Conservation (phyloP, 768 basidiomycete genomes). For the Tylopilus vinaceipallidus region DNA sequence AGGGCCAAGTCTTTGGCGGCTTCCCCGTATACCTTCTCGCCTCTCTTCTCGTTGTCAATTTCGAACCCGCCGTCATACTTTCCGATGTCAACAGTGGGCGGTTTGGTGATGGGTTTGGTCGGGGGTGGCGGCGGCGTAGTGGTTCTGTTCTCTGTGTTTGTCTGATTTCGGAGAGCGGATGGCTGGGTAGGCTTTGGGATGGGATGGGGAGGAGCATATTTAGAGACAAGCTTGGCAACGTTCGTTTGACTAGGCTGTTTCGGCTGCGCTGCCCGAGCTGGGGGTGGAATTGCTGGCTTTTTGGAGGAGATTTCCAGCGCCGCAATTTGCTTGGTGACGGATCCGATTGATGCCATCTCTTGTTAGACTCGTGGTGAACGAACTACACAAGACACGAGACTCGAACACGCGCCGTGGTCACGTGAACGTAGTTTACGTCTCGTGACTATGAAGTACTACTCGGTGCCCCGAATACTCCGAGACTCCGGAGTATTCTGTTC, state of each 20-base stretch:
- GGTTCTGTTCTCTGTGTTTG: slow-evolving; percentile 25
- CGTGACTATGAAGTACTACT: neutral
- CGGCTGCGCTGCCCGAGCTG: slow-evolving; percentile 34
- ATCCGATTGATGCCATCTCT: slow-evolving; percentile 46
- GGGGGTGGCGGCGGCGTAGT: slow-evolving; percentile 26
- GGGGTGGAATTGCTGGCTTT: slow-evolving; percentile 38
- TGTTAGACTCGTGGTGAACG: neutral
- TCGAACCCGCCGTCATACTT: slow-evolving; percentile 97
- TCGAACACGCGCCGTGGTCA: slow-evolving; percentile 28
- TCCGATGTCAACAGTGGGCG: slow-evolving; percentile 66
- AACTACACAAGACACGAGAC: slow-evolving; percentile 1
- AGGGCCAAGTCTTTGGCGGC: slow-evolving; percentile 80
- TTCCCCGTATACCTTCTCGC: slow-evolving; percentile 71
- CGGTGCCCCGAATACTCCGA: too few relatives aligned
- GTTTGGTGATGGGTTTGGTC: slow-evolving; percentile 21
- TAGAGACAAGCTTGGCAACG: slow-evolving; percentile 70
- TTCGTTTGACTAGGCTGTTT: slow-evolving; percentile 61
- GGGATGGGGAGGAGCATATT: slow-evolving; percentile 67
- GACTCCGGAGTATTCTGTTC: slow-evolving; percentile 52
- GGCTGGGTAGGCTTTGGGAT: slow-evolving; percentile 31
- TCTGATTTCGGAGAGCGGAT: slow-evolving; percentile 45
- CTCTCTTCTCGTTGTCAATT: slow-evolving; percentile 77
- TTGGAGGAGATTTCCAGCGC: slow-evolving; percentile 62
- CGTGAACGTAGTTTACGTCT: slow-evolving; percentile 15
- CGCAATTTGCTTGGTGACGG: slow-evolving; percentile 66